phyloP scores from a whole-genome alignment of 495 filamentous ascomycete genomes.

The Parachaetomium inaequale region DNA sequence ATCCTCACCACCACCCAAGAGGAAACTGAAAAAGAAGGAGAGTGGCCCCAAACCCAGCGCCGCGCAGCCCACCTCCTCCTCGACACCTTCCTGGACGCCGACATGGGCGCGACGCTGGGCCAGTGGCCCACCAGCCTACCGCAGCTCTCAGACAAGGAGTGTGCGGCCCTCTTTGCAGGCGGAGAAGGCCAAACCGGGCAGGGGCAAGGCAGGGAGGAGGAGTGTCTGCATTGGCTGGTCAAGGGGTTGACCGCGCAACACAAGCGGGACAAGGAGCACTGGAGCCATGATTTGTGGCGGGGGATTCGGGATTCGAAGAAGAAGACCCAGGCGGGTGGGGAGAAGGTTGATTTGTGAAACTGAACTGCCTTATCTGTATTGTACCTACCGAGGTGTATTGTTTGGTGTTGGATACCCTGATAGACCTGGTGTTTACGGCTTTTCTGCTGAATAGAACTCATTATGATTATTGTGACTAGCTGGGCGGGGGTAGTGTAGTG shows the following conservation, averaged over 20 bases:
- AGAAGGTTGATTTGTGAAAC: slow-evolving; percentile 27
- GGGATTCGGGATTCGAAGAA: background rate
- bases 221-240: slow-evolving; percentile 43
- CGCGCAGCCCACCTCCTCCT: slow-evolving; percentile 51
- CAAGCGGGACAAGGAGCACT: slow-evolving; percentile 26
- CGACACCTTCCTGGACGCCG: slow-evolving; percentile 59
- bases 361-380: too few relatives aligned
- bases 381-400: too few relatives aligned
- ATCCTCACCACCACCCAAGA: slow-evolving; percentile 36
- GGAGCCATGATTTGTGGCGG: slow-evolving; percentile 32
- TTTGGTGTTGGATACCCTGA: too few relatives aligned
- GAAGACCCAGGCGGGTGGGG: background rate
- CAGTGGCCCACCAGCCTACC: slow-evolving; percentile 40
- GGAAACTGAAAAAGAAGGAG: slow-evolving; percentile 2
- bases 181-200: slow-evolving; percentile 13
- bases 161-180: slow-evolving; percentile 11
- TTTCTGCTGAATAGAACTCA: too few relatives aligned
- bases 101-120: slow-evolving; percentile 51
- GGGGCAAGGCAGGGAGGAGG: slow-evolving; percentile 21
- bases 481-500: too few relatives aligned
- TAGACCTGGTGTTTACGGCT: too few relatives aligned
- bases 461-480: too few relatives aligned
- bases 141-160: slow-evolving; percentile 29
- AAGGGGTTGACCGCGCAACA: slow-evolving; percentile 24
- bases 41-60: slow-evolving; percentile 40